phyloP scores from a whole-genome alignment of 257 asterid species.

The Primulina huaijiensis region DNA sequence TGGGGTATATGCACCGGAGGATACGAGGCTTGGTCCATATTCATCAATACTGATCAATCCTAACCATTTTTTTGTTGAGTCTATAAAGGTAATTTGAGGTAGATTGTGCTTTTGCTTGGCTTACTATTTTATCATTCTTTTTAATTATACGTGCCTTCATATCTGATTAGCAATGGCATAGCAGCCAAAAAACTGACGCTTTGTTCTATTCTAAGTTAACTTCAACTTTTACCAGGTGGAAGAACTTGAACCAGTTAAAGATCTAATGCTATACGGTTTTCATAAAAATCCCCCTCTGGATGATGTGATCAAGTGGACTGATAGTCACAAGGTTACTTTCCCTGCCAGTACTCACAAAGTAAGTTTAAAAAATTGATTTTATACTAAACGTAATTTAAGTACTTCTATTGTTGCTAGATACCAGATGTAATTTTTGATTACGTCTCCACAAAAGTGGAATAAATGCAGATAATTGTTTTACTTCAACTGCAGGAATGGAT shows the following conservation, averaged over 20 bases:
- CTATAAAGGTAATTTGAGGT: conserved; percentile 52
- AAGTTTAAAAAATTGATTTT: conserved; percentile 19
- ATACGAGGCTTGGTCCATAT: conserved; percentile 64
- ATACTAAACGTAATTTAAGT: conserved; percentile 5
- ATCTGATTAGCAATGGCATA: background rate
- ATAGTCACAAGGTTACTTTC: conserved; percentile 51
- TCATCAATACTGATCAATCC: conserved; percentile 72
- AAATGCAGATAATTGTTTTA: conserved; percentile 14
- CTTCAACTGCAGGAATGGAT: conserved; percentile 63
- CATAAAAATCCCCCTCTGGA: conserved; percentile 54
- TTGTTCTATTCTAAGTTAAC: conserved; percentile 19
- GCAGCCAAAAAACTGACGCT: background rate
- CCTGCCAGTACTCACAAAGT: conserved; percentile 62
- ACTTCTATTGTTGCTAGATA: conserved; percentile 15
- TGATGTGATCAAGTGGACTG: conserved; percentile 51
- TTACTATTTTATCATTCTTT: background rate
- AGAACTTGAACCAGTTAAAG: conserved; percentile 42
- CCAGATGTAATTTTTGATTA: conserved; percentile 13
- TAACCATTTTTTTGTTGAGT: conserved; percentile 54
- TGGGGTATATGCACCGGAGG: conserved; percentile 62
- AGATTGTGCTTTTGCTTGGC: conserved; percentile 7
- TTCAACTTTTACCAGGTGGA: conserved; percentile 48
- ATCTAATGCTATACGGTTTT: conserved; percentile 57
- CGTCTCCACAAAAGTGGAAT: conserved; percentile 10
- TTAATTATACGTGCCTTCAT: conserved; percentile 4